A percentile compares a stretch with the other conserved stretches of the same genome.
phyloP scores from a whole-genome alignment of 805 yeast genomes.

The Suhomyces sp. region DNA sequence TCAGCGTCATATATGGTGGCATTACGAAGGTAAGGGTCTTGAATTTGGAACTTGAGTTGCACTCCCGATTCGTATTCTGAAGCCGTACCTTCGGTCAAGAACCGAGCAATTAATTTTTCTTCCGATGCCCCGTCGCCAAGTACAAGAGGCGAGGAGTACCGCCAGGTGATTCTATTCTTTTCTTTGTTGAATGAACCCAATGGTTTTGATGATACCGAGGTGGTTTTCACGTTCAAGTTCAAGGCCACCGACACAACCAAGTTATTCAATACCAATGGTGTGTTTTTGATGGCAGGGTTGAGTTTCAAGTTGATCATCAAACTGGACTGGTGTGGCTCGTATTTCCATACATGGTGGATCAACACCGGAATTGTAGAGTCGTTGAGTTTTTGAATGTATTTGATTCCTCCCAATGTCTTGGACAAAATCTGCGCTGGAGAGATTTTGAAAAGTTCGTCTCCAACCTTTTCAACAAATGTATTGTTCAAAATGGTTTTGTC shows the following conservation, averaged over 20 bases:
- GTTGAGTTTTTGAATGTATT: conserved; percentile 57
- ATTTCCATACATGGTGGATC: conserved; percentile 85
- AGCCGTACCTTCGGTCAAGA: conserved; percentile 69
- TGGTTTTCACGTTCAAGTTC: conserved; percentile 54
- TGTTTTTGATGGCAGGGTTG: conserved; percentile 39
- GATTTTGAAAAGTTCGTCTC: conserved; percentile 36
- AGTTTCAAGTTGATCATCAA: conserved; percentile 71
- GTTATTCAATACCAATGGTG: conserved; percentile 50
- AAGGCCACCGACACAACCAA: conserved; percentile 60
- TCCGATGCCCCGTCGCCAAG: conserved; percentile 39
- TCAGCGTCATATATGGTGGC: conserved; percentile 32
- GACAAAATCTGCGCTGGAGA: conserved; percentile 52
- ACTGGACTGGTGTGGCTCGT: conserved; percentile 80
- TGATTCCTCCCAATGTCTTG: conserved; percentile 76
- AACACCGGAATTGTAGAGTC: conserved; percentile 56
- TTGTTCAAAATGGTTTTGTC: conserved; percentile 47
- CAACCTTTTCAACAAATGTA: conserved; percentile 28
- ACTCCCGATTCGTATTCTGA: conserved; percentile 74
- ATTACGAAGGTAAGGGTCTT: conserved; percentile 41
- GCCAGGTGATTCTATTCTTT: conserved; percentile 84
- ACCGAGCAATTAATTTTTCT: conserved; percentile 79
- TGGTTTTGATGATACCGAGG: conserved; percentile 84
- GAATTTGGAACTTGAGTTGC: conserved; percentile 59
- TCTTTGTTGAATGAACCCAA: conserved; percentile 89
- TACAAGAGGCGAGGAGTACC: conserved; percentile 44